Evolutionary conservation across 768 basidiomycete genomes (phyloP).

Genomic region (Boletus tylopilopsis): DNA sequence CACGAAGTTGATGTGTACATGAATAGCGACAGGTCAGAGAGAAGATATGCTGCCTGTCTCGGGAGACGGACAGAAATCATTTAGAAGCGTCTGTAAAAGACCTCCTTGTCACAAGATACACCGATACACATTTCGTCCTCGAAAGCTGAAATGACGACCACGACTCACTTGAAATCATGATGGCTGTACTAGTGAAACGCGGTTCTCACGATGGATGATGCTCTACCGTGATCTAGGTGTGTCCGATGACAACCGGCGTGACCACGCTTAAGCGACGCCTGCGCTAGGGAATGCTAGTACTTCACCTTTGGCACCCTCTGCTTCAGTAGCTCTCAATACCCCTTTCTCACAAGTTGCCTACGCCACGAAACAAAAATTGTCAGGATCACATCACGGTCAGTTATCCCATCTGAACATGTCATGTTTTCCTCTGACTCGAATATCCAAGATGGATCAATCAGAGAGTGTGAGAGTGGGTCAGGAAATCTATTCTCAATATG

Average conservation of each 20-base stretch:
- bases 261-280: too few species aligned
- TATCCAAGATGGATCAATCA: too few species aligned
- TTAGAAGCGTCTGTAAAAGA: conserved; percentile 26
- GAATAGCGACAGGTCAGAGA: conserved; percentile 27
- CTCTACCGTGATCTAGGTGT: too few species aligned
- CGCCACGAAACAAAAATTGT: conserved; percentile 1
- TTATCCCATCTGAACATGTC: background rate
- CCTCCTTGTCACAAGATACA: conserved; percentile 12
- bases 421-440: too few species aligned
- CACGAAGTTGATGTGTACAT: background rate
- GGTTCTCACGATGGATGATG: too few species aligned
- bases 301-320: too few species aligned
- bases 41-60: conserved; percentile 28
- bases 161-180: too few species aligned
- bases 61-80: conserved; percentile 21
- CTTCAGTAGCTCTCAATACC: too few species aligned
- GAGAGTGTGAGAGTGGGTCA: background rate
- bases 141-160: background rate
- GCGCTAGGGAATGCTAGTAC: too few species aligned
- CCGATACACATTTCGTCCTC: conserved; percentile 27
- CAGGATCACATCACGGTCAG: conserved; percentile 4
- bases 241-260: too few species aligned
- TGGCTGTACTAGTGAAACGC: too few species aligned
- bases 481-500: conserved; percentile 3
- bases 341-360: background rate